Evolutionary conservation across 495 filamentous ascomycete genomes (phyloP).

Genomic region (Neurospora sp.): DNA sequence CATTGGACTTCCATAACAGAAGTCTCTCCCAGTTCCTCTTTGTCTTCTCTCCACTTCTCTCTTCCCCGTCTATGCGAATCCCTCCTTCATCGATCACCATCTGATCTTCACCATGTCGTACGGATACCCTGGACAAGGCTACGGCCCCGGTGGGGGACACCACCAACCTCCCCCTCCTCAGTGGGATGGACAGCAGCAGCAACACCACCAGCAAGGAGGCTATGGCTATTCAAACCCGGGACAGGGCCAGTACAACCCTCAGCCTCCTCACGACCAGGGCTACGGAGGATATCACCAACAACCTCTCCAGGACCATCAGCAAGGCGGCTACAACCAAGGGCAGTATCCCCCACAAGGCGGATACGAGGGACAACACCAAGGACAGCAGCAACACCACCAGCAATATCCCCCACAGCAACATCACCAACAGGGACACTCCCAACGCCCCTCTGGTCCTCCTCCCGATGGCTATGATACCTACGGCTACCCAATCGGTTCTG

Average conservation of each 20-base stretch:
- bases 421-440: slow-evolving; percentile 18
- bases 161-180: slow-evolving; percentile 13
- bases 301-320: slow-evolving; percentile 10
- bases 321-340: slow-evolving; percentile 6
- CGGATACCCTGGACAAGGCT: slow-evolving; percentile 27
- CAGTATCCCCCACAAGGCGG: slow-evolving; percentile 11
- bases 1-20: slow-evolving; percentile 1
- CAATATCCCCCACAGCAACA: background rate
- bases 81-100: background rate
- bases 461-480: slow-evolving; percentile 27
- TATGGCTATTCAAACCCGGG: slow-evolving; percentile 15
- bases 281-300: slow-evolving; percentile 10
- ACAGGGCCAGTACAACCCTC: slow-evolving; percentile 19
- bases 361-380: too few relatives aligned
- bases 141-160: slow-evolving; percentile 15
- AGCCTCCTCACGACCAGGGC: slow-evolving; percentile 1
- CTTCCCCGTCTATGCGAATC: background rate
- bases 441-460: slow-evolving; percentile 26
- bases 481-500: slow-evolving; percentile 25
- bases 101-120: slow-evolving; percentile 11
- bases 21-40: background rate
- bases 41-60: background rate
- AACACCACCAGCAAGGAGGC: slow-evolving; percentile 4
- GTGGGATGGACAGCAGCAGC: slow-evolving; percentile 13
- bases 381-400: background rate